phyloP scores from a whole-genome alignment of 1,139 yeast species.

The Saccharomyces hybrid region DNA sequence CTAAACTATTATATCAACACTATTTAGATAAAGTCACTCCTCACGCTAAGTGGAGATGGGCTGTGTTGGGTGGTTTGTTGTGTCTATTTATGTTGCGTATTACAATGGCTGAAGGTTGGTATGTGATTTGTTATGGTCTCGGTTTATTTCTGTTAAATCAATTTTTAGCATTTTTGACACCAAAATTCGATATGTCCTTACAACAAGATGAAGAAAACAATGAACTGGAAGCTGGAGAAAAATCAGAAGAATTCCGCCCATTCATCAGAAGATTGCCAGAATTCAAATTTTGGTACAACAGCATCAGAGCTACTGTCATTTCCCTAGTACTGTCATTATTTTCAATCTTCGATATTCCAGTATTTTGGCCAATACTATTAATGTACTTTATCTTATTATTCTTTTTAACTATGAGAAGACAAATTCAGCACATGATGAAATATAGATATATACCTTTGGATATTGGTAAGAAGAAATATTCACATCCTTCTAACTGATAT shows the following conservation, averaged over 20 bases:
- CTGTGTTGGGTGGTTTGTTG: constrained; percentile 52
- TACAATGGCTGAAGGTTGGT: constrained; percentile 81
- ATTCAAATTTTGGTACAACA: constrained; percentile 89
- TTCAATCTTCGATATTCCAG: constrained; percentile 78
- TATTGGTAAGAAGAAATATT: constrained; percentile 76
- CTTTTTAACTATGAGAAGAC: constrained; percentile 89
- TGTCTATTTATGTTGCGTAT: constrained; percentile 64
- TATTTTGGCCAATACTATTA: constrained; percentile 93
- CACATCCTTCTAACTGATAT: background rate
- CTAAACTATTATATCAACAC: constrained; percentile 44
- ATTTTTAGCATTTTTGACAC: constrained; percentile 85
- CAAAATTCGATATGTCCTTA: constrained; percentile 89
- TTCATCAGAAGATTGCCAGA: constrained; percentile 89
- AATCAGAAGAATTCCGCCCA: constrained; percentile 62
- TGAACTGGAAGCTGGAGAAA: constrained; percentile 61
- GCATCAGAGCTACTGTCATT: constrained; percentile 61
- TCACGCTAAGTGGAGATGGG: constrained; percentile 70
- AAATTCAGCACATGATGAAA: constrained; percentile 94
- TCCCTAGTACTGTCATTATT: constrained; percentile 60
- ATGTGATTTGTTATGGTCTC: constrained; percentile 86
- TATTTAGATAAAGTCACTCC: constrained; percentile 80
- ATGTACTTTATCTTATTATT: constrained; percentile 78
- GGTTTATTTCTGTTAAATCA: constrained; percentile 81
- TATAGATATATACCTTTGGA: constrained; percentile 91
- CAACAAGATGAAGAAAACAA: constrained; percentile 83